A percentile compares a stretch with the other conserved stretches of the same genome.
phyloP scores from a whole-genome alignment of 164 flowering plant genomes.

The Amborella trichopoda region DNA sequence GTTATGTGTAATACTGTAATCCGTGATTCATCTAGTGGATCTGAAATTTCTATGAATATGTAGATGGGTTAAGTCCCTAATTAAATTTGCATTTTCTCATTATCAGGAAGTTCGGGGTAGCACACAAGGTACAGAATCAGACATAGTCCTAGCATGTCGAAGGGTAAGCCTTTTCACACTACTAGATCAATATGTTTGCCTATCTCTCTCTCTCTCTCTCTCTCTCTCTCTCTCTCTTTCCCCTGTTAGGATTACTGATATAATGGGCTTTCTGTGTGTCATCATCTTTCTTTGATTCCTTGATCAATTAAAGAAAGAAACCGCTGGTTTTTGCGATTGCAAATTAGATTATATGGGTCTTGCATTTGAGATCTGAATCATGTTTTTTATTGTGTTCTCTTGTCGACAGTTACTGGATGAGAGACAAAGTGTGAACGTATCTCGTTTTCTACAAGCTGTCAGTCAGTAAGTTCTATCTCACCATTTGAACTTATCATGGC shows the following conservation, averaged over 20 bases:
- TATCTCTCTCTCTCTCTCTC: not conserved
- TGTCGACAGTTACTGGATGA: slow-evolving; percentile 48
- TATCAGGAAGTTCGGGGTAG: slow-evolving; percentile 20
- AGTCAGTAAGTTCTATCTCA: slow-evolving; percentile 26
- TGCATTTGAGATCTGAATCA: not conserved
- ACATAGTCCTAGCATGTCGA: slow-evolving; percentile 22
- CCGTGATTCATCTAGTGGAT: slow-evolving; percentile 2
- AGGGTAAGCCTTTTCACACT: slow-evolving; percentile 10
- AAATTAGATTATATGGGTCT: no score
- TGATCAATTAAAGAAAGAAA: not conserved
- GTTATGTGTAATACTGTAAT: not conserved
- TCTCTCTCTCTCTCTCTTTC: no score
- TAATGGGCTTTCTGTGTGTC: not conserved
- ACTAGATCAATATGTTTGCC: not conserved
- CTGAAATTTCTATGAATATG: not conserved
- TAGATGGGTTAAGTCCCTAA: not conserved
- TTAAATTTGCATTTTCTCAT: not conserved
- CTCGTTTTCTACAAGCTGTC: slow-evolving; percentile 56
- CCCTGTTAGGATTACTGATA: not conserved
- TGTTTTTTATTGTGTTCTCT: slow-evolving; percentile 2
- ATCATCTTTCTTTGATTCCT: not conserved
- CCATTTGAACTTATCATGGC: not conserved
- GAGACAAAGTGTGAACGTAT: slow-evolving; percentile 47
- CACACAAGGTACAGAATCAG: slow-evolving; percentile 18
- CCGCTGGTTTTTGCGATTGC: not conserved